Evolutionary conservation across 1,284 basidiomycete species (phyloP).

Genomic region (Leccinum subspadiceum): DNA sequence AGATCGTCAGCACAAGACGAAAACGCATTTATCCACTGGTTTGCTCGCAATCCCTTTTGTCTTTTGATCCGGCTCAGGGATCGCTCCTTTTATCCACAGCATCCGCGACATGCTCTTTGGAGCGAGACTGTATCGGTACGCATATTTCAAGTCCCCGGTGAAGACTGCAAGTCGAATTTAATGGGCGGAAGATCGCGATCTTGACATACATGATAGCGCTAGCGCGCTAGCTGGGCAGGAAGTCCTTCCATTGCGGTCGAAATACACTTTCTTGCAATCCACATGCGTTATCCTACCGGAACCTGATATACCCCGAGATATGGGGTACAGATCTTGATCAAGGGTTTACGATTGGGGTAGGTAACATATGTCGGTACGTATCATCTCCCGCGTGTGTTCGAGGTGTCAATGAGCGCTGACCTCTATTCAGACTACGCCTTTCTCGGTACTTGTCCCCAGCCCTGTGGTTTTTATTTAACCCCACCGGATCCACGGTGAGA

Average conservation of each 20-base stretch:
- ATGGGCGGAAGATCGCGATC: conserved; percentile 19
- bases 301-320: conserved; percentile 18
- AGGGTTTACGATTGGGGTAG: conserved; percentile 5
- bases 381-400: conserved; percentile 8
- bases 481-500: conserved; percentile 11
- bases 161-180: conserved; percentile 1
- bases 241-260: conserved; percentile 19
- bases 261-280: conserved; percentile 9
- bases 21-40: conserved; percentile 9
- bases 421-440: conserved; percentile 15
- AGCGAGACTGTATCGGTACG: conserved; percentile 14
- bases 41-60: conserved; percentile 10
- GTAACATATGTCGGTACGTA: conserved; percentile 5
- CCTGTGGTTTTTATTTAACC: conserved; percentile 3
- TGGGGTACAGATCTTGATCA: conserved; percentile 22
- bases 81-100: conserved; percentile 14
- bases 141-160: conserved; percentile 6
- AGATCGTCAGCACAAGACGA: conserved; percentile 5
- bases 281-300: conserved; percentile 7
- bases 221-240: conserved; percentile 8
- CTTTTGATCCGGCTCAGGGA: conserved; percentile 32
- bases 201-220: background rate
- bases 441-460: conserved; percentile 9
- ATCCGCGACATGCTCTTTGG: conserved; percentile 8
- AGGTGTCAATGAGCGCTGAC: conserved; percentile 6